Conservation (phyloP, 116 monocot species). For the Trichopus zeylanicus region DNA sequence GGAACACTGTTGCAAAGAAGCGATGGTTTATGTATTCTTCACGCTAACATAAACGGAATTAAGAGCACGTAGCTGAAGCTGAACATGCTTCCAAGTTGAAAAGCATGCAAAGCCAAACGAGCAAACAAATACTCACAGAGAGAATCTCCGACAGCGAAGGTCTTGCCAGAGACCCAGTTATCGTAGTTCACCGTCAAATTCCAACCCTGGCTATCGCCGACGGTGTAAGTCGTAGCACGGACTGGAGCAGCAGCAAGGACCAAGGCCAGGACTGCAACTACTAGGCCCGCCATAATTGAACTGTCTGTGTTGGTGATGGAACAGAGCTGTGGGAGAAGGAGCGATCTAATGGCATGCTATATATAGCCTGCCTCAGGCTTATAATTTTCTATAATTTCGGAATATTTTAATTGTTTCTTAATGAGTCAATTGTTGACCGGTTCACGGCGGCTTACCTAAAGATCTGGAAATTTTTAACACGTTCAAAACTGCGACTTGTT, state of each 20-base stretch:
- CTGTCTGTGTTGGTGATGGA: neutral
- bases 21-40: no score
- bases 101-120: neutral
- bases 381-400: no score
- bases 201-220: neutral
- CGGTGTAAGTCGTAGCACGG: neutral
- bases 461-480: neutral
- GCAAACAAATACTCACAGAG: neutral
- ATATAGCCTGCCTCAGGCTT: neutral
- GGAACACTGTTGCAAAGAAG: conserved; percentile 11
- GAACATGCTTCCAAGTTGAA: neutral
- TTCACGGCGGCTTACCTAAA: neutral
- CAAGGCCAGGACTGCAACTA: neutral
- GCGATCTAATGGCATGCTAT: neutral
- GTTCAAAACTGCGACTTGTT: no score
- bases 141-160: conserved; percentile 3
- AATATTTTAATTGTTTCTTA: neutral
- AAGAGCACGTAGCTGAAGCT: neutral
- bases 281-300: neutral
- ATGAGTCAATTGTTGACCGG: neutral
- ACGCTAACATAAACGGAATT: neutral
- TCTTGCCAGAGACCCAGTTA: neutral
- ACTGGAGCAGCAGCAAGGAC: neutral
- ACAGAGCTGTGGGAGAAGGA: neutral
- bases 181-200: neutral